Evolutionary conservation across 139 green algal species (phyloP).

Genomic region (Chlorella sp.): DNA sequence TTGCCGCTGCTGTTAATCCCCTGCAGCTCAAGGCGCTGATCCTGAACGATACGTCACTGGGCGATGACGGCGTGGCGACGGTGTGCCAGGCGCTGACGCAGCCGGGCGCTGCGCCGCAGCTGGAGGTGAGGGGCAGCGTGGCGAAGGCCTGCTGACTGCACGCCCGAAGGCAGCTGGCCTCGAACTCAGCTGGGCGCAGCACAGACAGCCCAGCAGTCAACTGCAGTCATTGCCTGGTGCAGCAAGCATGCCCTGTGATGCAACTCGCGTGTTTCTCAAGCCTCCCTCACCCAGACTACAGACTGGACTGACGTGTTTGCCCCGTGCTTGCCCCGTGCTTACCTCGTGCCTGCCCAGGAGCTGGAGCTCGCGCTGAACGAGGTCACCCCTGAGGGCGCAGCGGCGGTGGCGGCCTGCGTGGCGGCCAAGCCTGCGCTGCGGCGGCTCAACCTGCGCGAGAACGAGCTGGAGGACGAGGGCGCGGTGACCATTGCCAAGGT

Average conservation of each 20-base stretch:
- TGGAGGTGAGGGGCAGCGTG: slow-evolving; percentile 33
- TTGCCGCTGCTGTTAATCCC: too few species aligned
- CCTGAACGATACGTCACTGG: slow-evolving; percentile 85
- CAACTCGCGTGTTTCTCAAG: too few species aligned
- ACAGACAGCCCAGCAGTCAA: too few species aligned
- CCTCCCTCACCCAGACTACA: too few species aligned
- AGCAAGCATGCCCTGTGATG: too few species aligned
- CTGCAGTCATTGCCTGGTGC: too few species aligned
- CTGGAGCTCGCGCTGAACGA: slow-evolving; percentile 90
- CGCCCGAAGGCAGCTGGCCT: too few species aligned
- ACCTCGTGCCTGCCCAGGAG: slow-evolving; percentile 67
- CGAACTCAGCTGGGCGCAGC: too few species aligned
- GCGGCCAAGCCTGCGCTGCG: slow-evolving; percentile 57
- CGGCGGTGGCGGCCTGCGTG: slow-evolving; percentile 65
- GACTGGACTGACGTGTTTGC: too few species aligned
- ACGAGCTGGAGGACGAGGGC: slow-evolving; percentile 88
- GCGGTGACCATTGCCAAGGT: slow-evolving; percentile 60
- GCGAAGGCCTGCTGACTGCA: not conserved
- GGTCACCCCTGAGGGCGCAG: slow-evolving; percentile 65
- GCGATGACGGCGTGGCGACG: slow-evolving; percentile 69
- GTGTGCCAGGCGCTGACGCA: slow-evolving; percentile 65
- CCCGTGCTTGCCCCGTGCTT: not conserved
- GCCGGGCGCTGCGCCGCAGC: slow-evolving; percentile 29
- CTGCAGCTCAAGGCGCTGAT: slow-evolving; percentile 66
- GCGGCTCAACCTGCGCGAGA: slow-evolving; percentile 85